These are phyloP conservation scores for Pseudopyricularia javanii DNA, from an alignment of 2,329 filamentous ascomycete species.

Conservation along the genomic window DNA sequence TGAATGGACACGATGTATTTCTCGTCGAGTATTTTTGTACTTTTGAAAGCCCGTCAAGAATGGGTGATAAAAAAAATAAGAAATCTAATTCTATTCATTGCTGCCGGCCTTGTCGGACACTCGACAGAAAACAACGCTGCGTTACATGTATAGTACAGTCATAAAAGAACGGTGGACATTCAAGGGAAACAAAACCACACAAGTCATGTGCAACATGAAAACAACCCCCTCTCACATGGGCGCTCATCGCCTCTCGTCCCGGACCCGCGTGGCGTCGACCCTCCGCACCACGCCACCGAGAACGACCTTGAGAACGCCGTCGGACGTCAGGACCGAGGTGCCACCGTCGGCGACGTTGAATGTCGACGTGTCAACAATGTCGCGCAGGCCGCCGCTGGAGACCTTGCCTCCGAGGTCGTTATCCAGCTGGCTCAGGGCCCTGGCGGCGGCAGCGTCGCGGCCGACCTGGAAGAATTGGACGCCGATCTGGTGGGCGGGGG, in stretches of 20 bases:
- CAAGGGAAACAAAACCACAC: background rate
- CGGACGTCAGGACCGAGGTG: conserved; percentile 41
- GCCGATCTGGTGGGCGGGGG: conserved; percentile 71
- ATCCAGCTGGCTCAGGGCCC: conserved; percentile 61
- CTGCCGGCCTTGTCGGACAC: no score
- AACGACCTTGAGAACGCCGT: conserved; percentile 70
- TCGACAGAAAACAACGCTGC: no score
- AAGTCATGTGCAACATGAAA: background rate
- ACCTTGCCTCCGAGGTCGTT: conserved; percentile 49
- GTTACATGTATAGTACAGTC: no score
- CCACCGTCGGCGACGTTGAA: conserved; percentile 44
- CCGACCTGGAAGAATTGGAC: conserved; percentile 97
- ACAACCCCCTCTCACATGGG: background rate
- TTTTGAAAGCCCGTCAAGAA: no score
- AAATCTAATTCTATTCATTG: no score
- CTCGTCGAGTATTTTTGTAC: no score
- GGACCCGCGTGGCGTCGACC: conserved; percentile 29
- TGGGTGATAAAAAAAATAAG: no score
- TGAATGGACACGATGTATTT: no score
- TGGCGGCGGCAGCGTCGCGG: conserved; percentile 50
- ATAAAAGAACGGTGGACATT: background rate
- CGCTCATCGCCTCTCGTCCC: background rate
- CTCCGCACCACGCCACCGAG: conserved; percentile 63
- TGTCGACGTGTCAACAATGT: conserved; percentile 86
- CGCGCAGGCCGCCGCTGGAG: conserved; percentile 47